A percentile compares a stretch with the other conserved stretches of the same genome.
These are phyloP conservation scores for Hymenoscyphus occultus DNA, from an alignment of 2,329 filamentous ascomycete species.

Conservation along the genomic window DNA sequence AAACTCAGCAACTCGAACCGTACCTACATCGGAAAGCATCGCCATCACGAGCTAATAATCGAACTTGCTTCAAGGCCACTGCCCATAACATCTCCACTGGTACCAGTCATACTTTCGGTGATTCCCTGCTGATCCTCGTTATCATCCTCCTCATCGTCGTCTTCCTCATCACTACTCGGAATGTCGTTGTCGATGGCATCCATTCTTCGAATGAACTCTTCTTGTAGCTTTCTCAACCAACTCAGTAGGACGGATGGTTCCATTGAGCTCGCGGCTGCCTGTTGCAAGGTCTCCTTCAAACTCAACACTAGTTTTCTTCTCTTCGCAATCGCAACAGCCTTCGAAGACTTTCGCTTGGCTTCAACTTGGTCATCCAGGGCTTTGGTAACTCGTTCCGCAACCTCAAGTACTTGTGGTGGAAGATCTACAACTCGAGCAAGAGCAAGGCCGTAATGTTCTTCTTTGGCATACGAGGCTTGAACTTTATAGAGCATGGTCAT, in stretches of 20 bases:
- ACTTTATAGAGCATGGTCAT: slow-evolving; percentile 91
- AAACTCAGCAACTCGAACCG: background rate
- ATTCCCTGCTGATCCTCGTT: background rate
- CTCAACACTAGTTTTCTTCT: slow-evolving; percentile 71
- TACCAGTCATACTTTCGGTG: background rate
- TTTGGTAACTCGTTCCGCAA: slow-evolving; percentile 64
- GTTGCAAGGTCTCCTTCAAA: slow-evolving; percentile 67
- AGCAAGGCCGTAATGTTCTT: slow-evolving; percentile 79
- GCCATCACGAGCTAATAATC: background rate
- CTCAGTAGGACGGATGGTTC: slow-evolving; percentile 58
- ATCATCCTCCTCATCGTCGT: slow-evolving; percentile 10
- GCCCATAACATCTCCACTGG: background rate
- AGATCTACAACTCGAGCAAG: slow-evolving; percentile 74
- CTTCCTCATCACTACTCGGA: slow-evolving; percentile 18
- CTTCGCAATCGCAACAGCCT: slow-evolving; percentile 56
- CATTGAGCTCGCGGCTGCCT: slow-evolving; percentile 64
- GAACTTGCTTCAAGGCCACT: background rate
- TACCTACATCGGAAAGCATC: background rate
- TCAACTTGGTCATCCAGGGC: slow-evolving; percentile 58
- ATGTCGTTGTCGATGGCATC: slow-evolving; percentile 50
- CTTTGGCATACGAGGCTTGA: slow-evolving; percentile 64
- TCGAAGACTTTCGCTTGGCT: slow-evolving; percentile 56
- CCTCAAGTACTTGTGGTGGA: slow-evolving; percentile 62
- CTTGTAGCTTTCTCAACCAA: slow-evolving; percentile 67
- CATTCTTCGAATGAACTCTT: slow-evolving; percentile 73